Base-by-base conservation (phyloP, 2,329 filamentous ascomycete genomes). In the Exserohilum rostratum region DNA sequence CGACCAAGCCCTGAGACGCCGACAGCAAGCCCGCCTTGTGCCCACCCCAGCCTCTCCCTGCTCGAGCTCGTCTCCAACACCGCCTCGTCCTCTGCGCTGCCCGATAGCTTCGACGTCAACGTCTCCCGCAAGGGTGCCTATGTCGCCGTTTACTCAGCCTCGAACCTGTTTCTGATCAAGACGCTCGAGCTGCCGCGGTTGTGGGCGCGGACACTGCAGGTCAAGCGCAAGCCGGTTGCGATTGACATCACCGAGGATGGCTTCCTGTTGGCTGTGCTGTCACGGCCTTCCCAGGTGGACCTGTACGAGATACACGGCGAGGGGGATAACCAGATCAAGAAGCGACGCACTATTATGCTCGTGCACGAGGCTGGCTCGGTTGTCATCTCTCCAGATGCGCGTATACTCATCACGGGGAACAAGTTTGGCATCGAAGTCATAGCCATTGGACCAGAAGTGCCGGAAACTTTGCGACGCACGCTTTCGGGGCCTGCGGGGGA, bases 341-440 rank as follows among this genome's bases (percentile, higher is more conserved):
- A 85, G 66, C 84, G 90, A 58, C 84, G 89, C 68, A 89, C 89
- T 29, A 83, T 96, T 52, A 84, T 89, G 40, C 81, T 96, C 57
- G 90, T 93, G 66, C 88, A 95, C 72, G 85, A 86, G 50, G 90
- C 92, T 7, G 85, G 87, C 50, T 87, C 90, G 12, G 89, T 96
- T 61, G 87, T 90, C 13, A 78, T 96, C 27, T 93, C 91, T 0
- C 90, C 91, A 1, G 90, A 89, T 60, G 91, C 90, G 20, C 87
- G 88, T 38, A 90, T 96, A 12, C 77, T 96, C 40, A 92, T 92
- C 20, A 89, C 91, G 13, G 91, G 91, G 6, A 96, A 93, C 73
- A 87, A 91, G 68, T 90, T 90, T 50, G 90, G 90, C n/a, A 93
- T 96, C 58, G 92, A 96, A 73, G 90, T 96, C 0, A 87, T 90